These are phyloP conservation scores for Coccomyxa sp. DNA, from an alignment of 139 green algal genomes.

Conservation along the genomic window DNA sequence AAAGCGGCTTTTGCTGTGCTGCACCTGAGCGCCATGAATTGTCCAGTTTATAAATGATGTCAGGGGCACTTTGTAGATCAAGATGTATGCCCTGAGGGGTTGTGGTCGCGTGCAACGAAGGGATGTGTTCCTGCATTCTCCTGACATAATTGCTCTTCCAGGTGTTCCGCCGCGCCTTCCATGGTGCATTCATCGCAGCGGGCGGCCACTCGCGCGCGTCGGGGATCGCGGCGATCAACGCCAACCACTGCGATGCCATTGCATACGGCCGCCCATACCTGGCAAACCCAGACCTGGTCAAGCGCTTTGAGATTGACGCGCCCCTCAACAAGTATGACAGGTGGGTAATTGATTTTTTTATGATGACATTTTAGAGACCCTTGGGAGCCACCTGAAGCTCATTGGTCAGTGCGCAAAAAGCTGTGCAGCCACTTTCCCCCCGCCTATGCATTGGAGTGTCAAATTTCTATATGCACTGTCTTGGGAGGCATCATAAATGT, in stretches of 20 bases:
- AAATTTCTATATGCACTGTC: background rate
- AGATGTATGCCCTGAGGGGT: too few species aligned
- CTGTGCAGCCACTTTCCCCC: too few species aligned
- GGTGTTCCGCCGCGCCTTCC: conserved; percentile 14
- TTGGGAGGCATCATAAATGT: background rate
- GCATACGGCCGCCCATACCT: conserved; percentile 46
- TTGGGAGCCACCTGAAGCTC: too few species aligned
- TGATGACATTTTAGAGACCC: background rate
- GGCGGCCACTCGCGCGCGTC: conserved; percentile 31
- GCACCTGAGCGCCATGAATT: too few species aligned
- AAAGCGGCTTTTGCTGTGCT: too few species aligned
- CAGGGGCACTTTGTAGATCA: too few species aligned
- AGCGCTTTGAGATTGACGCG: conserved; percentile 50
- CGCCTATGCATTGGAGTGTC: background rate
- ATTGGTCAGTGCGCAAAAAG: too few species aligned
- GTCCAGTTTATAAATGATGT: too few species aligned
- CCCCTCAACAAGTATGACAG: conserved; percentile 74
- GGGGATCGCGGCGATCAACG: conserved; percentile 37
- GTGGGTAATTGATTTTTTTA: background rate
- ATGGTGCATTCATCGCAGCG: conserved; percentile 61
- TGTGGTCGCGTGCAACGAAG: too few species aligned
- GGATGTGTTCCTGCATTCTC: too few species aligned
- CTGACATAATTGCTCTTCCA: background rate
- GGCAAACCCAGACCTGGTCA: conserved; percentile 75
- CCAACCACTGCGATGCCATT: conserved; percentile 46